These are phyloP conservation scores for Aegilops longissima DNA, from an alignment of 176 grass and related monocot genomes.

Conservation along the genomic window DNA sequence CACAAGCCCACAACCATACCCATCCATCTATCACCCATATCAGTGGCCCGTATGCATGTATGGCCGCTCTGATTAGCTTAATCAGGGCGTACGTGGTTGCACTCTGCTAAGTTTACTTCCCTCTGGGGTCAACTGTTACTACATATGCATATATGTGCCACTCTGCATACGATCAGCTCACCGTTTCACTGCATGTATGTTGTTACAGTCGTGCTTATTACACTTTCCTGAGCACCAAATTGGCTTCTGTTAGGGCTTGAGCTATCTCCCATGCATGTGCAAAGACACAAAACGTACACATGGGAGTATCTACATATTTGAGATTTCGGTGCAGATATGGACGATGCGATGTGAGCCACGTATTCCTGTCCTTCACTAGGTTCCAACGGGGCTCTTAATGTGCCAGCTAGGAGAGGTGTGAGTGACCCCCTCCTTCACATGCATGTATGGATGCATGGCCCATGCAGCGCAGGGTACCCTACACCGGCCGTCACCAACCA, in stretches of 20 bases:
- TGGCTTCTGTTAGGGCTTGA: neutral
- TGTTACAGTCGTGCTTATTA: no score
- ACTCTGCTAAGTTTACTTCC: neutral
- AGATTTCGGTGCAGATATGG: neutral
- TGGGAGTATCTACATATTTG: neutral
- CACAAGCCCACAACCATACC: neutral
- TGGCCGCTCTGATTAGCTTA: neutral
- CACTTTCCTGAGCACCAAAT: neutral
- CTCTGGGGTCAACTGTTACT: neutral
- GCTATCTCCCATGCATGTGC: neutral
- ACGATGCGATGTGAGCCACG: neutral
- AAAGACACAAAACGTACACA: neutral
- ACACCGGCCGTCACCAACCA: neutral
- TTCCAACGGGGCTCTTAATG: constrained; percentile 2
- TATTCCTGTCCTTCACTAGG: neutral
- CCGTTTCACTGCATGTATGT: no score
- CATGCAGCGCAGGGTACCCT: neutral
- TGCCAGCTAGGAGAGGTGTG: constrained; percentile 30
- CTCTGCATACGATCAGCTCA: neutral
- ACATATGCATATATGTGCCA: no score
- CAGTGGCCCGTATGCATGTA: neutral
- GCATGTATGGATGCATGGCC: neutral
- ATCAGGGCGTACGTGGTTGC: neutral
- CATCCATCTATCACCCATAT: neutral
- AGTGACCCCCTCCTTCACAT: constrained; percentile 36